These are phyloP conservation scores for Pichia sp. DNA, from an alignment of 1,139 yeast genomes.

Conservation along the genomic window DNA sequence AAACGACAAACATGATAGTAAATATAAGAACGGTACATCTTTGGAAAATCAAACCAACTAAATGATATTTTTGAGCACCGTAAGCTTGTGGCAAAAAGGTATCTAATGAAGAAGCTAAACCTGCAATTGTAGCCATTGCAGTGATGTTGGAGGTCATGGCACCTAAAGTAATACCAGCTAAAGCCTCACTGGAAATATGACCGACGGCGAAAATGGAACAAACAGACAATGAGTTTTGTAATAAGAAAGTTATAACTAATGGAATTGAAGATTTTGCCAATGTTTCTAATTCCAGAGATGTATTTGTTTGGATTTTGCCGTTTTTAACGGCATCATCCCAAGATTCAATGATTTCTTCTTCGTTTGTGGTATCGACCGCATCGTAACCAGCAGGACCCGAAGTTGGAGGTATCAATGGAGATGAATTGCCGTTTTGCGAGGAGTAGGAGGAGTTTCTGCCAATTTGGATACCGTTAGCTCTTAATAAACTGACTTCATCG, in stretches of 20 bases:
- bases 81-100: conserved; percentile 61
- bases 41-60: conserved; percentile 55
- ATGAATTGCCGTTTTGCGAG: conserved; percentile 14
- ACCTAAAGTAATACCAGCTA: conserved; percentile 63
- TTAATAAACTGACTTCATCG: conserved; percentile 31
- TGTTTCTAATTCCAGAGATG: conserved; percentile 39
- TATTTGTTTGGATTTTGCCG: conserved; percentile 31
- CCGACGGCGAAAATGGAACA: conserved; percentile 61
- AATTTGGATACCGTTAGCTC: conserved; percentile 29
- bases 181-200: conserved; percentile 55
- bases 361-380: conserved; percentile 19
- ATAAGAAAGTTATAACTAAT: conserved; percentile 49
- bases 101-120: conserved; percentile 57
- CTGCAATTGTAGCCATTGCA: conserved; percentile 58
- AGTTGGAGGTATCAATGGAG: too few relatives aligned
- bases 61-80: conserved; percentile 51
- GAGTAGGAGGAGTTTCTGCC: not conserved
- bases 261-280: conserved; percentile 49
- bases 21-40: conserved; percentile 52
- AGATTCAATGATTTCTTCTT: conserved; percentile 29
- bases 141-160: conserved; percentile 61
- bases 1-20: conserved; percentile 48
- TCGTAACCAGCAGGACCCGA: too few relatives aligned
- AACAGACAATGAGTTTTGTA: conserved; percentile 56
- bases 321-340: conserved; percentile 36